Base-by-base conservation (phyloP, 1,139 yeast species). In the Yamadazyma kanchanaburiensis region DNA sequence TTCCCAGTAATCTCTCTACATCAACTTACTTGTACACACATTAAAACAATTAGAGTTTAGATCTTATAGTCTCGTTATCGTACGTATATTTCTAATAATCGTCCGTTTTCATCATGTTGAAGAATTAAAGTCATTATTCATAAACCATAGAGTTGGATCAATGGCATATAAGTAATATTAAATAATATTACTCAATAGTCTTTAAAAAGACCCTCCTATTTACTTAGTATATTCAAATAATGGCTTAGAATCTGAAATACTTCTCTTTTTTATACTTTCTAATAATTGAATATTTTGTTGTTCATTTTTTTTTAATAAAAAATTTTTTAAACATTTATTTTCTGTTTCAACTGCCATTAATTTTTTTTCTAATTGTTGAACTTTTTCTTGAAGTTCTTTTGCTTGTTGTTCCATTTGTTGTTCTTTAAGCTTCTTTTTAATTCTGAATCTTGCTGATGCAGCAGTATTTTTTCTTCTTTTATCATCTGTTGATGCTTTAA, bases 401-500 rank as follows among this genome's bases (percentile, higher is more conserved):
- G 86, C 67, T 33, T 73, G 75, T 25, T 68, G 66, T 55, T 86
- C 95, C 80, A 86, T 77, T 53, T 86, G 89, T 53, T 80, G 87
- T 55, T 87, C 95, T 49, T 84, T 80, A 54, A 79, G 46, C 64
- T 85, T 87, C 70, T 82, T 84, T 65, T 82, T 84, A 46, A 81
- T 77, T 40, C 94, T 67, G 64, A 85, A 81, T 37, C 94, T 63
- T 1, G 91, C 91, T 27, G 83, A 75, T 2, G 94, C 94, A 1
- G 88, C 89, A 0, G 91, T 81, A 58, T 82, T 83, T 40, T 89
- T 69, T 29, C 83, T 68, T 30, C 88, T 70, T 53, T 83, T 82
- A 52, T 79, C 85, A 15, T 39, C 34, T 18, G 30, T 26, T 14
- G 43, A 31, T 29, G 41, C 28, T 24, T 25, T 22, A 2, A 15